These are phyloP conservation scores for Barbatosphaeria neglecta DNA, from an alignment of 495 filamentous ascomycete genomes.

Conservation along the genomic window DNA sequence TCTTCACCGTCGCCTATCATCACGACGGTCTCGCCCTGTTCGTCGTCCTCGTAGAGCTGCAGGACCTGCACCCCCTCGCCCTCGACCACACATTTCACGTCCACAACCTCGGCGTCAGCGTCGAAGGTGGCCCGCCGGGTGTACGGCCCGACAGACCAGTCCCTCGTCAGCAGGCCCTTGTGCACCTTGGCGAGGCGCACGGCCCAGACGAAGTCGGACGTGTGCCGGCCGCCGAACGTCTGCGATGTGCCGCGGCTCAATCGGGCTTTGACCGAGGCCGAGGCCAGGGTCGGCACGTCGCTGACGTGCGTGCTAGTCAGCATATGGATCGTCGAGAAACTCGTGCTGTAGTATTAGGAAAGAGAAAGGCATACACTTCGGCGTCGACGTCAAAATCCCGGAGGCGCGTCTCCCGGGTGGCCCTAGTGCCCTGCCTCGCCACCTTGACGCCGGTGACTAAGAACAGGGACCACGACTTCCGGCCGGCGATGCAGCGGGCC, in stretches of 20 bases:
- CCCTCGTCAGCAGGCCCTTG: constrained; percentile 1
- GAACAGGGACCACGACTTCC: constrained; percentile 1
- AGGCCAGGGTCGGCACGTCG: background rate
- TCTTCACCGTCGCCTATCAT: background rate
- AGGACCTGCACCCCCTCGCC: background rate
- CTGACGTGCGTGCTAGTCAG: background rate
- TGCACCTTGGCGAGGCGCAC: constrained; percentile 4
- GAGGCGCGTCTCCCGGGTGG: background rate
- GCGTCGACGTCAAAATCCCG: background rate
- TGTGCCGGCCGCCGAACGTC: background rate
- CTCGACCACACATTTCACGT: background rate
- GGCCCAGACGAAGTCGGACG: constrained; percentile 6
- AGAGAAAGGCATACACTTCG: background rate
- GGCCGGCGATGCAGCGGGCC: background rate
- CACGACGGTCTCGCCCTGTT: background rate
- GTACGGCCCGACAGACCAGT: constrained; percentile 1
- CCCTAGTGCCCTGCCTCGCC: constrained; percentile 1
- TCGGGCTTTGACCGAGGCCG: background rate
- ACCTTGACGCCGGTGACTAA: constrained; percentile 6
- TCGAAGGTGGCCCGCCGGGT: background rate
- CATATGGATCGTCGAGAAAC: too few relatives aligned
- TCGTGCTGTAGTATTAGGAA: background rate
- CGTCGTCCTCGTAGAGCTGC: background rate
- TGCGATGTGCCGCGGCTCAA: background rate
- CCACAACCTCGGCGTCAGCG: background rate